Percentiles rank a stretch among this genome's conserved stretches.
Evolutionary conservation across 148 eudicot genomes (phyloP).

Genomic region (Mesembryanthemum crystallinum): DNA sequence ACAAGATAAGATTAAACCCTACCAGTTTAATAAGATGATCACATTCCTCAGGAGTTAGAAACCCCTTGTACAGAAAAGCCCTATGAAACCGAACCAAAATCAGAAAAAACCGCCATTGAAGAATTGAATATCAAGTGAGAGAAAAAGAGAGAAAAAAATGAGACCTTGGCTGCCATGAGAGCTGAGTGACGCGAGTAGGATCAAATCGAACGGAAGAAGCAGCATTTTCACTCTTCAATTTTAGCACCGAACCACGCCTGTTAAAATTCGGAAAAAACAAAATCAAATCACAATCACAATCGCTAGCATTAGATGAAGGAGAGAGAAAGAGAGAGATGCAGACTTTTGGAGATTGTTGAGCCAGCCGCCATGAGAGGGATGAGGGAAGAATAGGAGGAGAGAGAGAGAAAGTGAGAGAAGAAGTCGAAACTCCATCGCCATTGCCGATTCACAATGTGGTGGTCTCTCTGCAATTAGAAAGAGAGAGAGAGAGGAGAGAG

Average conservation of each 20-base stretch:
- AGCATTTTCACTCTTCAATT: conserved; percentile 44
- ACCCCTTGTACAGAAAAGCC: conserved; percentile 67
- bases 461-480: too few relatives aligned
- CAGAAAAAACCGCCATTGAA: background rate
- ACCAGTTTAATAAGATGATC: conserved; percentile 89
- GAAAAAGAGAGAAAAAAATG: background rate
- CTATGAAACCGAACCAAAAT: conserved; percentile 31
- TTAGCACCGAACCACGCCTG: conserved; percentile 40
- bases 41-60: conserved; percentile 77
- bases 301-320: background rate
- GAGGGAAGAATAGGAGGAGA: conserved; percentile 17
- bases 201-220: conserved; percentile 41
- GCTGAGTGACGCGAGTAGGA: conserved; percentile 79
- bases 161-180: conserved; percentile 90
- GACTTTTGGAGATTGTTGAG: conserved; percentile 22
- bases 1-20: conserved; percentile 12
- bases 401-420: conserved; percentile 21
- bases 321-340: background rate
- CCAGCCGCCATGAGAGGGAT: conserved; percentile 26
- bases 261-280: background rate
- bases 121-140: background rate
- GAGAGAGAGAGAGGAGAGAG: background rate
- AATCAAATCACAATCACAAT: background rate
- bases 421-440: conserved; percentile 2
- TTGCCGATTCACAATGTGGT: background rate